A percentile compares a stretch with the other conserved stretches of the same genome.
These are phyloP conservation scores for Alnus glutinosa DNA, from an alignment of 306 rosid species.

Conservation along the genomic window DNA sequence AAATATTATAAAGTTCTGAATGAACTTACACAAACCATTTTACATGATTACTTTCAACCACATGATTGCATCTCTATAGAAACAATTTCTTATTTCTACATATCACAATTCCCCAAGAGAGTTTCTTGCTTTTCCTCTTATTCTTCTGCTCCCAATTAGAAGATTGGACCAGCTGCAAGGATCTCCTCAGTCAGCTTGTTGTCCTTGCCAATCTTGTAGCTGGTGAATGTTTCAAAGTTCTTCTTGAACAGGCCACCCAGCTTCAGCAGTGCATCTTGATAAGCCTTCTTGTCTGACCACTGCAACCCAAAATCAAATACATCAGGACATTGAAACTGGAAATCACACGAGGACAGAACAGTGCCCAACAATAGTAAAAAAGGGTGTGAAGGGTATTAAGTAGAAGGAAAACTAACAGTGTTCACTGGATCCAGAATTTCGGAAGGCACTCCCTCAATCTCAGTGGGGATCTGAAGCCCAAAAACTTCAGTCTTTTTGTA, in stretches of 20 bases:
- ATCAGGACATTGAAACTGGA: neutral
- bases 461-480: slow-evolving; percentile 74
- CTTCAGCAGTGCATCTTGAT: slow-evolving; percentile 55
- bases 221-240: slow-evolving; percentile 68
- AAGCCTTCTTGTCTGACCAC: slow-evolving; percentile 76
- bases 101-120: neutral
- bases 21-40: neutral
- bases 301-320: slow-evolving; percentile 27
- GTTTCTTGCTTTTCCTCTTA: neutral
- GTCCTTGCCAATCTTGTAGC: slow-evolving; percentile 62
- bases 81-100: neutral
- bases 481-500: slow-evolving; percentile 65
- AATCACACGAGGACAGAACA: neutral
- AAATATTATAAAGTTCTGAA: neutral
- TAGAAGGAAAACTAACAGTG: slow-evolving; percentile 52
- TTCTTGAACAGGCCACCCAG: slow-evolving; percentile 72
- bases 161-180: slow-evolving; percentile 76
- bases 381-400: neutral
- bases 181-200: slow-evolving; percentile 65
- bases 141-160: slow-evolving; percentile 30
- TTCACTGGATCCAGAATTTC: slow-evolving; percentile 77
- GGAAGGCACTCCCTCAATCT: slow-evolving; percentile 76
- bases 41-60: neutral
- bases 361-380: neutral
- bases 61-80: neutral